These are phyloP conservation scores for Mrakia hoshinonis DNA, from an alignment of 768 basidiomycete species.

Conservation along the genomic window DNA sequence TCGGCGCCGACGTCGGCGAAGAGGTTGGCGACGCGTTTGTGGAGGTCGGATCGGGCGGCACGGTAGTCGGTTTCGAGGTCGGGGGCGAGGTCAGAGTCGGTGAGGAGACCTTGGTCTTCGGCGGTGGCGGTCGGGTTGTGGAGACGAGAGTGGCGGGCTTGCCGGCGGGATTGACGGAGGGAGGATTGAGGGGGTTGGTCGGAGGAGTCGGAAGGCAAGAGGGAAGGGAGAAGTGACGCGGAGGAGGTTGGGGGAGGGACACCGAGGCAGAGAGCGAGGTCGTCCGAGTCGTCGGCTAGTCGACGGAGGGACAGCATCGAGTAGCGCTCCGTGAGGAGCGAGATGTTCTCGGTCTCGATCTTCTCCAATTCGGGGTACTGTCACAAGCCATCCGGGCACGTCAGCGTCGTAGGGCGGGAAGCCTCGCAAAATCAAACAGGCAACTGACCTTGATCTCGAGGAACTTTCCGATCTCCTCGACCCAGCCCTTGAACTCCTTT, in stretches of 20 bases:
- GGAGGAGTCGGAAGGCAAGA: background rate
- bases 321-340: slow-evolving; percentile 62
- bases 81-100: slow-evolving; percentile 31
- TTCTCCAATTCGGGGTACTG: slow-evolving; percentile 72
- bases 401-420: background rate
- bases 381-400: too few species aligned
- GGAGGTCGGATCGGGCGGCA: slow-evolving; percentile 53
- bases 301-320: slow-evolving; percentile 64
- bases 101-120: slow-evolving; percentile 32
- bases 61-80: slow-evolving; percentile 60
- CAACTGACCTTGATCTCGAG: slow-evolving; percentile 72
- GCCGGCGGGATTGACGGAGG: slow-evolving; percentile 42
- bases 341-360: slow-evolving; percentile 64
- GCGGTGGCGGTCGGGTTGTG: slow-evolving; percentile 19
- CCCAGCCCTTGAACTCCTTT: slow-evolving; percentile 63
- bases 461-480: slow-evolving; percentile 74
- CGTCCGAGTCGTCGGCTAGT: slow-evolving; percentile 53
- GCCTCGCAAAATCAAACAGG: background rate
- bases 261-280: slow-evolving; percentile 17
- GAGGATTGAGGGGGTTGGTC: slow-evolving; percentile 28
- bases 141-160: slow-evolving; percentile 33
- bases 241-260: slow-evolving; percentile 56
- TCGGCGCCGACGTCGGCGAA: slow-evolving; percentile 72
- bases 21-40: slow-evolving; percentile 50
- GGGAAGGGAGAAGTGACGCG: slow-evolving; percentile 52